A percentile compares a stretch with the other conserved stretches of the same genome.
Conservation (phyloP, 1,284 basidiomycete genomes). For the Naganishia sp. region DNA sequence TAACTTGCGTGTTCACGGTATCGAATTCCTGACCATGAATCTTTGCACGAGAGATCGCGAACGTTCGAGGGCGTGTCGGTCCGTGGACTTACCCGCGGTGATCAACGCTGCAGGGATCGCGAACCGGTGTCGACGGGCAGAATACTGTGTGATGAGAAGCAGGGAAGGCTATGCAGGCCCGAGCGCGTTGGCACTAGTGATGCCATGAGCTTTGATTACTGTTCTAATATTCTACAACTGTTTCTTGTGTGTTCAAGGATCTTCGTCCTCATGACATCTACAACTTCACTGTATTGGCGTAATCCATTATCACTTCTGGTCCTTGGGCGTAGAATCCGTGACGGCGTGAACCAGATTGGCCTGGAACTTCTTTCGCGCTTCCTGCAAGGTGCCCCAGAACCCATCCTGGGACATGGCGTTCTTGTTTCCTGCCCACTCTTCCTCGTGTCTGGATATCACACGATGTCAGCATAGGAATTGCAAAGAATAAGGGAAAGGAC, state of each 20-base stretch:
- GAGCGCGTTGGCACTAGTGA: neutral
- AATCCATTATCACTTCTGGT: conserved; percentile 37
- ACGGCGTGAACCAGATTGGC: conserved; percentile 40
- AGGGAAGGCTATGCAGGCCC: neutral
- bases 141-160: neutral
- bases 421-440: conserved; percentile 46
- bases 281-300: neutral
- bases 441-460: conserved; percentile 41
- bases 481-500: conserved; percentile 5
- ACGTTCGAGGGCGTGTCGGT: too few species aligned
- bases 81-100: too few species aligned
- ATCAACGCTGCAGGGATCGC: neutral
- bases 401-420: conserved; percentile 44
- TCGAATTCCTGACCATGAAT: too few species aligned
- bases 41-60: too few species aligned
- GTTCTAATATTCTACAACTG: conserved; percentile 11
- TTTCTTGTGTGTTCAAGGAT: neutral
- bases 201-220: neutral
- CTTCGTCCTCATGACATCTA: neutral
- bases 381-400: conserved; percentile 46
- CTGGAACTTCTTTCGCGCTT: conserved; percentile 43
- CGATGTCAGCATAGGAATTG: neutral
- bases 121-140: neutral
- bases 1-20: too few species aligned
- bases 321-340: conserved; percentile 41